phyloP scores from a whole-genome alignment of 2,329 filamentous ascomycete species.

The Fusarium verrucosum region DNA sequence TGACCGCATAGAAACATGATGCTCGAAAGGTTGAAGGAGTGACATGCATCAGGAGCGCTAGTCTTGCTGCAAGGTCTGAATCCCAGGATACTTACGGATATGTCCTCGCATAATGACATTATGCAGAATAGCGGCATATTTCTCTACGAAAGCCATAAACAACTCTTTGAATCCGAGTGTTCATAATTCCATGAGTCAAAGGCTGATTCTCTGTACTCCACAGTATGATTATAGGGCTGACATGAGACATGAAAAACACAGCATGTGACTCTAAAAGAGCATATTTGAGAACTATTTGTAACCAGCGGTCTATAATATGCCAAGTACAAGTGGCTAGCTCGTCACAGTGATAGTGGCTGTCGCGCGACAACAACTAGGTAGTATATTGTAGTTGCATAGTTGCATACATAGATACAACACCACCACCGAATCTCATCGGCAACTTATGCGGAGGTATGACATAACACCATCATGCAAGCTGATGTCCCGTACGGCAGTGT shows the following conservation, averaged over 20 bases:
- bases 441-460: background rate
- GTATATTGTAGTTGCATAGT: too few species aligned
- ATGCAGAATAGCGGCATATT: background rate
- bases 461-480: background rate
- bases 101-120: background rate
- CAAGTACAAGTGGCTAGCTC: background rate
- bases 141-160: background rate
- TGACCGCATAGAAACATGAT: constrained; percentile 20
- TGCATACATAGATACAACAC: background rate
- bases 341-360: background rate
- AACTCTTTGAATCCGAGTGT: background rate
- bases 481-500: too few species aligned
- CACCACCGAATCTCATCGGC: background rate
- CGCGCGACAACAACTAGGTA: background rate
- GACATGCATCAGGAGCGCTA: constrained; percentile 14
- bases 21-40: constrained; percentile 5
- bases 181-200: background rate
- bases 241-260: constrained; percentile 13
- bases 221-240: constrained; percentile 26
- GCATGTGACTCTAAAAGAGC: constrained; percentile 8
- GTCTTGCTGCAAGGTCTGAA: constrained; percentile 12
- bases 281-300: background rate
- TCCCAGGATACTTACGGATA: background rate
- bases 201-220: constrained; percentile 5
- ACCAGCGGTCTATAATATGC: background rate